Conservation (phyloP, 129 eudicot species). For the Saposhnikovia divaricata region DNA sequence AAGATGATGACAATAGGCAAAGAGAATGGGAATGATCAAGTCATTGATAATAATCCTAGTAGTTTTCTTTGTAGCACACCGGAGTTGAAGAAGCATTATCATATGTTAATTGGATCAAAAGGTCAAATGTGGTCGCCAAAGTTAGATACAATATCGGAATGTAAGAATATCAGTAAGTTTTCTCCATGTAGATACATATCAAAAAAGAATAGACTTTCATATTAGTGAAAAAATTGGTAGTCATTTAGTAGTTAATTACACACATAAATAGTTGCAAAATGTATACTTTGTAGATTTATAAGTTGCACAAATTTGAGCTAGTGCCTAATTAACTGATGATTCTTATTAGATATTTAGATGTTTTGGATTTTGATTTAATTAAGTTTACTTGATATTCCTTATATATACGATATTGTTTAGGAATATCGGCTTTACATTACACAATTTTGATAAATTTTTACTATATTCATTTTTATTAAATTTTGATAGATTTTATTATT, state of each 20-base stretch:
- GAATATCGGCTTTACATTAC: no score
- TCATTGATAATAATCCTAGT: background rate
- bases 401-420: no score
- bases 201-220: no score
- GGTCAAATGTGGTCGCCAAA: constrained; percentile 78
- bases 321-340: background rate
- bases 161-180: constrained; percentile 33
- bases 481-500: no score
- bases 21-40: constrained; percentile 14
- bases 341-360: no score
- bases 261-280: no score
- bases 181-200: constrained; percentile 40
- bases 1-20: constrained; percentile 26
- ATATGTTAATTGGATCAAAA: constrained; percentile 53
- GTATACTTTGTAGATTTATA: background rate
- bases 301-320: background rate
- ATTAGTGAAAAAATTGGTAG: background rate
- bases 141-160: constrained; percentile 70
- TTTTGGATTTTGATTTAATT: background rate
- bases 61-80: constrained; percentile 63
- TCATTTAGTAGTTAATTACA: background rate
- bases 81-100: constrained; percentile 64
- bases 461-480: no score
- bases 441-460: no score
- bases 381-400: background rate